Percentiles rank a stretch among this genome's conserved stretches.
phyloP scores from a whole-genome alignment of 371 early-diverging fungal species.

The Mortierella sp. region DNA sequence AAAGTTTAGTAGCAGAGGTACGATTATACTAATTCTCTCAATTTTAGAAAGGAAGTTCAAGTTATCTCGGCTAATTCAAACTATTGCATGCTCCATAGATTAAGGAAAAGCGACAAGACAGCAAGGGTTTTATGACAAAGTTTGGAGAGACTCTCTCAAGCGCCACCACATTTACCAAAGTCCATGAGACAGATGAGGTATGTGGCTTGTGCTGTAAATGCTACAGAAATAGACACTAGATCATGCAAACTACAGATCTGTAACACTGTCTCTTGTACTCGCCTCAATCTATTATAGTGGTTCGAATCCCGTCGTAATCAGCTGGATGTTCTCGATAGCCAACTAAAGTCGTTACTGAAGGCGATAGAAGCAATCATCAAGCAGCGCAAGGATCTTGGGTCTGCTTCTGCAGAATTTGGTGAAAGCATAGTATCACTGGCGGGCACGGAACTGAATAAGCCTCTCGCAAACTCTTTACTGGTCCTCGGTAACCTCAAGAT shows the following conservation, averaged over 20 bases:
- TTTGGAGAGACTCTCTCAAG: constrained; percentile 65
- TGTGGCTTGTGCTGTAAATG: not conserved
- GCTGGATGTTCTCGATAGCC: constrained; percentile 86
- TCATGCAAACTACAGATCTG: not conserved
- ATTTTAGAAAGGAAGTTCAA: not conserved
- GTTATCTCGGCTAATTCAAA: not conserved
- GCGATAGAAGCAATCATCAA: constrained; percentile 85
- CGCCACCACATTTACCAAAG: constrained; percentile 63
- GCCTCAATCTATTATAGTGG: constrained; percentile 62
- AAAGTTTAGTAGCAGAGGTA: constrained; percentile 82
- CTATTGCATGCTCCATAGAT: constrained; percentile 33
- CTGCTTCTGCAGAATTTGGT: constrained; percentile 85
- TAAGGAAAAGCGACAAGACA: constrained; percentile 61
- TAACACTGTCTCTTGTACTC: not conserved
- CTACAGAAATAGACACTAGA: not conserved
- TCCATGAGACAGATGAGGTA: constrained; percentile 68
- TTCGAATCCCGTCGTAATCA: constrained; percentile 84
- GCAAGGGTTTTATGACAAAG: constrained; percentile 68
- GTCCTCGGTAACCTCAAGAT: constrained; percentile 84
- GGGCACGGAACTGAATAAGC: constrained; percentile 77
- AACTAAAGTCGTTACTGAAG: constrained; percentile 85
- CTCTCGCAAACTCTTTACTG: constrained; percentile 71
- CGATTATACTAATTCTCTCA: not conserved
- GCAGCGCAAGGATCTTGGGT: constrained; percentile 86
- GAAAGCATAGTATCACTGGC: constrained; percentile 85